Evolutionary conservation across 1,284 basidiomycete genomes (phyloP).

Genomic region (Leccinum subrobustum): DNA sequence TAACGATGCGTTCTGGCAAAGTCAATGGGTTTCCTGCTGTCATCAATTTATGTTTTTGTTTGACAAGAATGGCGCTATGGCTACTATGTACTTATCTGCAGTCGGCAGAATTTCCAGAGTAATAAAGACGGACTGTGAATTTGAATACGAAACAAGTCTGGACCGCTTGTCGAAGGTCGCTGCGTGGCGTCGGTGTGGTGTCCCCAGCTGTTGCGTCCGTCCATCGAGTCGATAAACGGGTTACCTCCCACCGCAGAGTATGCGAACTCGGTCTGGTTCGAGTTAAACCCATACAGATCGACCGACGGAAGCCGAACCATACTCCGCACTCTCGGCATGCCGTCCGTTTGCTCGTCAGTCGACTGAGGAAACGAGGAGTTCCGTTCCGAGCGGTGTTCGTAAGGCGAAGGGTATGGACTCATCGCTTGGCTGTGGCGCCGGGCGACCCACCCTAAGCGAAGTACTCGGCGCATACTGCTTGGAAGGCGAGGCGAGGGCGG

Average conservation of each 20-base stretch:
- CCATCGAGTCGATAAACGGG: constrained; percentile 47
- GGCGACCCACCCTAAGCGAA: constrained; percentile 65
- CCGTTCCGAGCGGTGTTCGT: constrained; percentile 63
- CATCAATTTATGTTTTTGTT: not conserved
- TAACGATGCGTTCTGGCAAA: not conserved
- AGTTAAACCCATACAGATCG: constrained; percentile 63
- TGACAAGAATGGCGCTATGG: not conserved
- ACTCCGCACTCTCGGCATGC: constrained; percentile 68
- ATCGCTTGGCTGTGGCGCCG: constrained; percentile 80
- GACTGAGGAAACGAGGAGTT: constrained; percentile 75
- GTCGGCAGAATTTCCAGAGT: too few relatives aligned
- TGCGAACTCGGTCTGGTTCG: constrained; percentile 72
- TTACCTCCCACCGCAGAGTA: constrained; percentile 59
- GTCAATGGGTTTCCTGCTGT: not conserved
- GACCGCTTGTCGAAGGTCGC: constrained; percentile 66
- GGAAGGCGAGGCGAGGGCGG: constrained; percentile 53
- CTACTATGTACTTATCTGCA: too few relatives aligned
- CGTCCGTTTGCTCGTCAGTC: constrained; percentile 49
- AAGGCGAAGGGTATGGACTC: constrained; percentile 79
- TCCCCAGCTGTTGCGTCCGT: constrained; percentile 47
- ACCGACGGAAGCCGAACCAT: constrained; percentile 75
- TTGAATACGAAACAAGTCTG: too few relatives aligned
- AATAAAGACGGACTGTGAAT: too few relatives aligned
- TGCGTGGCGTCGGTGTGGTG: constrained; percentile 32
- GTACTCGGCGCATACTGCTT: constrained; percentile 47